phyloP scores from a whole-genome alignment of 192 early-diverging fungal species.

The Piromyces sp. region DNA sequence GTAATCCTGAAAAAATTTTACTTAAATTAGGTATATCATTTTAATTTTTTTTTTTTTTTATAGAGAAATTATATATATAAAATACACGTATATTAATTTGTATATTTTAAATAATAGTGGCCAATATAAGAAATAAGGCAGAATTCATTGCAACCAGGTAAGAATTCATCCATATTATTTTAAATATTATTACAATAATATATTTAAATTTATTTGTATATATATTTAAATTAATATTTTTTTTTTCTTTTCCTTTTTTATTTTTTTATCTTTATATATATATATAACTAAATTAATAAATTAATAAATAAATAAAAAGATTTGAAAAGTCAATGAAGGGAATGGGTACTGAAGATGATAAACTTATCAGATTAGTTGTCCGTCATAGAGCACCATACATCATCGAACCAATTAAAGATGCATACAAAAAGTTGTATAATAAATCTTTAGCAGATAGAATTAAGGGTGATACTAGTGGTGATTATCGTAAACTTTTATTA shows the following conservation, averaged over 20 bases:
- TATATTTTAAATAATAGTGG: too few relatives aligned
- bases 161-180: too few relatives aligned
- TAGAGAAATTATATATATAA: too few relatives aligned
- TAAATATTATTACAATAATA: too few relatives aligned
- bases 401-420: conserved; percentile 13
- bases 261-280: too few relatives aligned
- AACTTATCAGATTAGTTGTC: conserved; percentile 16
- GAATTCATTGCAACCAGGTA: neutral
- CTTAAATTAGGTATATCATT: too few relatives aligned
- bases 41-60: too few relatives aligned
- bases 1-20: conserved; percentile 16
- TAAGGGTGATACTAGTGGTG: conserved; percentile 16
- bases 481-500: conserved; percentile 14
- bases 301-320: neutral
- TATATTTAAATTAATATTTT: too few relatives aligned
- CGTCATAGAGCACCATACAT: conserved; percentile 14
- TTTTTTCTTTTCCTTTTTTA: too few relatives aligned
- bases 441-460: conserved; percentile 8
- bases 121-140: neutral
- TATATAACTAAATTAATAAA: too few relatives aligned
- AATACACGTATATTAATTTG: too few relatives aligned
- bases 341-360: conserved; percentile 24
- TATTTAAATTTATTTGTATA: too few relatives aligned
- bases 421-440: conserved; percentile 10
- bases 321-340: conserved; percentile 31